Evolutionary conservation across 306 rosid genomes (phyloP), one percentile per base, ranked within the genome.

Genomic region (Chamaecrista fasciculata): DNA sequence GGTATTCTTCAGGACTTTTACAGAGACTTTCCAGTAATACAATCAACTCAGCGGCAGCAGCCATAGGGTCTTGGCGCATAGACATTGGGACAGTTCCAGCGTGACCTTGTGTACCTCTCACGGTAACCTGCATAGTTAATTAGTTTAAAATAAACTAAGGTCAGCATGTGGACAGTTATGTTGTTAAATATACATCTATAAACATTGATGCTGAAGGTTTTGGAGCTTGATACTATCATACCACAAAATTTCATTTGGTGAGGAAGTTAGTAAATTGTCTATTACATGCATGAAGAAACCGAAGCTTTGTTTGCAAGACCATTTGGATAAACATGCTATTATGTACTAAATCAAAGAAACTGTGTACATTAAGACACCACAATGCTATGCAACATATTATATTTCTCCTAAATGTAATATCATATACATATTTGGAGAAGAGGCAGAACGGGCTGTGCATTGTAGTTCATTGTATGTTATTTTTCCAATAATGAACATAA

Each of bases 81-180:
- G 91, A 86, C 98, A 94, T 94, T 37, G 97, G 97, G 71, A 90
- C 98, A 0, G 97, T 94, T 82, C 97, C 95, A 2, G 97, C 97
- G 65, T 94, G 97, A 78, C 97, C 95, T 79, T 94, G 98, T 10
- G 97, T 82, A 67, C 96, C 97, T 84, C 82, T 90, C 53, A 94
- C 93, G 2, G 86, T 94, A 67, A 94, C 96, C 97, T 90, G 82
- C 77, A 76, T 67, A 43, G 43, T 12, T 59, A 40, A 24, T 66
- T 42, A 60, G 39, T 58, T 28, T 46, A 8, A 64, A 37, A 21
- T 8, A 58, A 2, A 71, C 3, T 70, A 28, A 58, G 25, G 48
- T 57, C 50, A 55, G 28, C 31, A 29, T 25, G 23, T 10, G 21
- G 62, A 77, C 12, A n/a, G 20, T 14, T n/a, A 11, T 34, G 15